These are phyloP conservation scores for Raphanus hybrid DNA, from an alignment of 441 rosid genomes.

Conservation along the genomic window DNA sequence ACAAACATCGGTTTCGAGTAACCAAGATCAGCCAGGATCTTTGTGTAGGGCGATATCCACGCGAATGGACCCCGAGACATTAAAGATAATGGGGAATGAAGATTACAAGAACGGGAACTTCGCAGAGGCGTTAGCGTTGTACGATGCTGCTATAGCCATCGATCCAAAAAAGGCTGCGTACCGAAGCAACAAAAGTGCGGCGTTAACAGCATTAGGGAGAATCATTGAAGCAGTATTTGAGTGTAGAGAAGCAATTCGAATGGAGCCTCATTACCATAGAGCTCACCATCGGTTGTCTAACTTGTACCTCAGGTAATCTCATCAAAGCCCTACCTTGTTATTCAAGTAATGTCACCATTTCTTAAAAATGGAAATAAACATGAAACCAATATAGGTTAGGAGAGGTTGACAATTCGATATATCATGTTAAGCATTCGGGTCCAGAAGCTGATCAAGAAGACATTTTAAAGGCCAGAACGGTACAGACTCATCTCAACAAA, in stretches of 20 bases:
- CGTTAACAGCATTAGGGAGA: conserved; percentile 80
- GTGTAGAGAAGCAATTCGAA: conserved; percentile 84
- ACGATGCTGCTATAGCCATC: conserved; percentile 91
- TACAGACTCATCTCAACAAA: conserved; percentile 63
- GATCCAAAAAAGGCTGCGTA: conserved; percentile 88
- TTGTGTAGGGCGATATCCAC: conserved; percentile 87
- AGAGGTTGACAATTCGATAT: conserved; percentile 75
- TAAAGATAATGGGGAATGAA: conserved; percentile 94
- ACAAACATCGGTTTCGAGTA: conserved; percentile 34
- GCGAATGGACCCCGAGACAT: conserved; percentile 89
- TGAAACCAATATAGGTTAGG: conserved; percentile 61
- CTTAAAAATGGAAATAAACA: neutral
- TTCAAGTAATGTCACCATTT: neutral
- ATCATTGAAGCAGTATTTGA: conserved; percentile 87
- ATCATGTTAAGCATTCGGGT: conserved; percentile 84
- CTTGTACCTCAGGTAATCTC: conserved; percentile 70
- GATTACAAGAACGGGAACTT: conserved; percentile 91
- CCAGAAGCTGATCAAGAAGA: conserved; percentile 81
- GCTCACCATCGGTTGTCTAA: conserved; percentile 93
- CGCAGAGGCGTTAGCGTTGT: conserved; percentile 83
- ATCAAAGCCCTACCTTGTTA: conserved; percentile 14
- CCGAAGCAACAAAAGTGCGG: conserved; percentile 88
- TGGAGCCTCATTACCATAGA: conserved; percentile 88
- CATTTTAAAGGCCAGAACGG: conserved; percentile 59
- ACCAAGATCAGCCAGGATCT: conserved; percentile 48